A percentile compares a stretch with the other conserved stretches of the same genome.
These are phyloP conservation scores for Wickerhamomyces tratensis DNA, from an alignment of 805 yeast genomes.

Conservation along the genomic window DNA sequence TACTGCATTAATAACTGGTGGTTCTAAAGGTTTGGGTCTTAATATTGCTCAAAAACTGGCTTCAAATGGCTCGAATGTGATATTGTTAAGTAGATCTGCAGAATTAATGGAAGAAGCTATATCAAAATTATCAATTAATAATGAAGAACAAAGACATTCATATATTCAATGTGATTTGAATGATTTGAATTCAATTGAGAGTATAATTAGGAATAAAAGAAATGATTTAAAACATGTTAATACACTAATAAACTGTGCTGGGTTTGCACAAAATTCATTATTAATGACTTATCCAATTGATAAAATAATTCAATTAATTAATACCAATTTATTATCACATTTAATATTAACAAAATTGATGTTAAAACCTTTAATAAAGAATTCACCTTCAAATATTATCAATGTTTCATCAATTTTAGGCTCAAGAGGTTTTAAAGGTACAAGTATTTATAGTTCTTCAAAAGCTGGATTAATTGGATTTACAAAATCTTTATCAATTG, in stretches of 20 bases:
- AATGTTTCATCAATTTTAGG: slow-evolving; percentile 64
- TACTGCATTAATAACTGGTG: slow-evolving; percentile 58
- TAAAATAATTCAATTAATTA: slow-evolving; percentile 36
- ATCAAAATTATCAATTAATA: slow-evolving; percentile 4
- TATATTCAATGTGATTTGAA: slow-evolving; percentile 9
- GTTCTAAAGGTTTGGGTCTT: slow-evolving; percentile 58
- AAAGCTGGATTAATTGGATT: slow-evolving; percentile 65
- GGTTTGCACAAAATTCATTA: slow-evolving; percentile 49
- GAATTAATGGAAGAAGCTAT: slow-evolving; percentile 18
- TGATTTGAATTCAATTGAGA: slow-evolving; percentile 1
- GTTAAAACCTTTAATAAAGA: slow-evolving; percentile 38
- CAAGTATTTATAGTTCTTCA: slow-evolving; percentile 57
- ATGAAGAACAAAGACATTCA: slow-evolving; percentile 10
- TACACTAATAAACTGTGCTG: slow-evolving; percentile 36
- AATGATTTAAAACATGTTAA: slow-evolving; percentile 9
- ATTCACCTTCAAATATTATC: slow-evolving; percentile 30
- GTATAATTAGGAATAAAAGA: slow-evolving; percentile 3
- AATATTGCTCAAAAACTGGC: slow-evolving; percentile 44
- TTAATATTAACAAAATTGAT: slow-evolving; percentile 48
- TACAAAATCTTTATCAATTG: slow-evolving; percentile 48
- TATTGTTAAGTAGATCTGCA: slow-evolving; percentile 41
- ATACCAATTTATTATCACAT: slow-evolving; percentile 51
- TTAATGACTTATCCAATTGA: slow-evolving; percentile 31
- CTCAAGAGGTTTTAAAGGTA: slow-evolving; percentile 38
- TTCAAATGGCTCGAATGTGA: slow-evolving; percentile 37